Evolutionary conservation across 768 basidiomycete genomes (phyloP).

Genomic region (Phaffia tasmanica): DNA sequence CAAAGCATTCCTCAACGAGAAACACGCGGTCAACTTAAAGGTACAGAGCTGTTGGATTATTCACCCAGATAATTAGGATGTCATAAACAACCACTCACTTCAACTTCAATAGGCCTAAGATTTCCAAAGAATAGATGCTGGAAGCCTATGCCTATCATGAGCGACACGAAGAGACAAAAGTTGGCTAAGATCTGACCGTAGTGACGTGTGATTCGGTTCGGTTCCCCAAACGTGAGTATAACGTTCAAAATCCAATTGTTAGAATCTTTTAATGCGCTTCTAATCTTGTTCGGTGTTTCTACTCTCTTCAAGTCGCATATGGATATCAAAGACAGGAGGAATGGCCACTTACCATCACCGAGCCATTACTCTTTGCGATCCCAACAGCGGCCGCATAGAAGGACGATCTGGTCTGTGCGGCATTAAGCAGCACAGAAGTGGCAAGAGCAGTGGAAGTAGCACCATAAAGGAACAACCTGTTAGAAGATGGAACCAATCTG

Average conservation of each 20-base stretch:
- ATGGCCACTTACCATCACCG: constrained; percentile 58
- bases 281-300: too few species aligned
- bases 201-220: background rate
- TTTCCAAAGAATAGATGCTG: constrained; percentile 87
- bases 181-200: constrained; percentile 69
- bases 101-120: constrained; percentile 75
- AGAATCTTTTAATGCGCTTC: background rate
- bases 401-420: constrained; percentile 70
- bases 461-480: constrained; percentile 53
- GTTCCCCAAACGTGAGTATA: constrained; percentile 1
- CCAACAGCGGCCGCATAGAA: constrained; percentile 90
- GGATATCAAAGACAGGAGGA: background rate
- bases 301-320: background rate
- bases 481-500: background rate
- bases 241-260: constrained; percentile 1
- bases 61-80: too few species aligned
- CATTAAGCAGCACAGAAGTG: constrained; percentile 61
- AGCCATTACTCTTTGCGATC: constrained; percentile 86
- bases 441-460: constrained; percentile 58
- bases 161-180: constrained; percentile 65
- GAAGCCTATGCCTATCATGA: constrained; percentile 62
- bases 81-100: constrained; percentile 47
- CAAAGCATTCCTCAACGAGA: too few species aligned
- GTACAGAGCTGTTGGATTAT: background rate
- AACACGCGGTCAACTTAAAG: too few species aligned